phyloP scores from a whole-genome alignment of 73 alveolate species.

The Uronychia setigera region DNA sequence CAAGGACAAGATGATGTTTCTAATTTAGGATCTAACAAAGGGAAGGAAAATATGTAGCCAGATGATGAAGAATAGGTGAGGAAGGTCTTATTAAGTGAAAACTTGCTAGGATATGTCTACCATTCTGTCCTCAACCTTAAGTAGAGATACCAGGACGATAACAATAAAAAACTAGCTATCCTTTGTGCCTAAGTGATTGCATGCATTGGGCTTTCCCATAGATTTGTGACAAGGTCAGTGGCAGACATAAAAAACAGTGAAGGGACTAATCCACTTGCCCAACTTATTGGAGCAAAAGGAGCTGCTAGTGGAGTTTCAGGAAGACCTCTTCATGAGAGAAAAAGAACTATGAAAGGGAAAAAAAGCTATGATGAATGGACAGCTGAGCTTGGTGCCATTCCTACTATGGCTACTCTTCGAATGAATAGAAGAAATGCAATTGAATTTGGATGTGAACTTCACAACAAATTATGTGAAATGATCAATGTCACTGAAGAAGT shows the following conservation, averaged over 20 bases:
- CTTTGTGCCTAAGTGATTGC: constrained; percentile 52
- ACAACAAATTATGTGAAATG: not conserved
- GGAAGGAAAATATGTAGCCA: not conserved
- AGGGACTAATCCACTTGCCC: constrained; percentile 30
- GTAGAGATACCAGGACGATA: constrained; percentile 29
- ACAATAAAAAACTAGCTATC: constrained; percentile 33
- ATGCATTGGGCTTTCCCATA: constrained; percentile 41
- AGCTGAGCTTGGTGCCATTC: constrained; percentile 29
- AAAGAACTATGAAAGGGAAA: constrained; percentile 23
- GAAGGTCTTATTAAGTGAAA: constrained; percentile 30
- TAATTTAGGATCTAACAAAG: not conserved
- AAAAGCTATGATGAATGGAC: constrained; percentile 26
- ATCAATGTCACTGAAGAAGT: constrained; percentile 28
- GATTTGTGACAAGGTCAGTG: constrained; percentile 16
- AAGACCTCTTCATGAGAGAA: not conserved
- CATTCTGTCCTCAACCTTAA: constrained; percentile 24
- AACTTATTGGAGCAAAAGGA: constrained; percentile 28
- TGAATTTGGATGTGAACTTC: constrained; percentile 32
- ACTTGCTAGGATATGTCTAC: constrained; percentile 27
- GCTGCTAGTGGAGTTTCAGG: not conserved
- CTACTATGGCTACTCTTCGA: constrained; percentile 11
- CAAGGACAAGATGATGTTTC: not conserved
- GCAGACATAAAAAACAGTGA: constrained; percentile 10
- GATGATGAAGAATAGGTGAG: constrained; percentile 24
- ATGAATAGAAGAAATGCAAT: constrained; percentile 29